These are phyloP conservation scores for Coniella lustricola DNA, from an alignment of 2,329 filamentous ascomycete genomes.

Conservation along the genomic window DNA sequence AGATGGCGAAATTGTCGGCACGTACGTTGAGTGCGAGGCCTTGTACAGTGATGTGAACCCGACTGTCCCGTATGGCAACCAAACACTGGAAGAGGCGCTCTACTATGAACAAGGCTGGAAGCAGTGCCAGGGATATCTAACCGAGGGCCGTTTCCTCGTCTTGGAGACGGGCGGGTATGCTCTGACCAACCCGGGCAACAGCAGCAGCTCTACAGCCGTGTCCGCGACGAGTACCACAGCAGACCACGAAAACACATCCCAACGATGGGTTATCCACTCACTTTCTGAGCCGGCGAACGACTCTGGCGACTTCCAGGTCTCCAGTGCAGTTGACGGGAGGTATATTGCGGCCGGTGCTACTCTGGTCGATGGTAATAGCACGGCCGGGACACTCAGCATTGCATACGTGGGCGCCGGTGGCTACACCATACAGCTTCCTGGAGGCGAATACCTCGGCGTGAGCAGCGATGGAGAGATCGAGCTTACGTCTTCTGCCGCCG, in stretches of 20 bases:
- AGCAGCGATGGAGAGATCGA: conserved; percentile 14
- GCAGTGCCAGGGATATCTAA: conserved; percentile 41
- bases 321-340: conserved; percentile 19
- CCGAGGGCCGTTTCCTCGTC: conserved; percentile 47
- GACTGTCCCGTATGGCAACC: conserved; percentile 37
- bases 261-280: conserved; percentile 45
- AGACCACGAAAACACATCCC: conserved; percentile 32
- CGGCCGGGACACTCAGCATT: conserved; percentile 21
- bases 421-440: conserved; percentile 22
- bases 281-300: conserved; percentile 20
- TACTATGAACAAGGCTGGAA: conserved; percentile 49
- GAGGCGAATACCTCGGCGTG: conserved; percentile 21
- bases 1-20: conserved; percentile 36
- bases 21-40: conserved; percentile 32
- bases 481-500: not conserved
- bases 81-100: conserved; percentile 30
- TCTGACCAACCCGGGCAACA: conserved; percentile 27
- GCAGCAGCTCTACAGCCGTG: conserved; percentile 12
- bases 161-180: conserved; percentile 40
- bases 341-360: conserved; percentile 20
- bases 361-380: conserved; percentile 16
- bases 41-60: conserved; percentile 27
- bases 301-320: conserved; percentile 20
- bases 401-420: conserved; percentile 19
- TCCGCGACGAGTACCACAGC: conserved; percentile 22